These are phyloP conservation scores for Scedosporium minutisporum DNA, from an alignment of 2,329 filamentous ascomycete genomes.

Conservation along the genomic window DNA sequence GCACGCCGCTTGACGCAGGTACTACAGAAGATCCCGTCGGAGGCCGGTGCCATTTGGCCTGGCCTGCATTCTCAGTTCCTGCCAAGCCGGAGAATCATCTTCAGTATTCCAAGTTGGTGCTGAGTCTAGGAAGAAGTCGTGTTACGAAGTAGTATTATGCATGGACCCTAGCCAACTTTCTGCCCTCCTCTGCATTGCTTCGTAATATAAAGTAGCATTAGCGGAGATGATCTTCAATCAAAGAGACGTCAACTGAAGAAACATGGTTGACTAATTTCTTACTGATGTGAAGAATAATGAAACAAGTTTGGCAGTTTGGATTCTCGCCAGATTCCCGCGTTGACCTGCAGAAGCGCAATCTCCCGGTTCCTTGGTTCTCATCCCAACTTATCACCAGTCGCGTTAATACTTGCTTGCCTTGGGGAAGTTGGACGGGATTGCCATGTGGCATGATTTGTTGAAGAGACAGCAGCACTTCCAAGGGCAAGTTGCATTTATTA, in stretches of 20 bases:
- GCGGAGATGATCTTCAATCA: too few relatives aligned
- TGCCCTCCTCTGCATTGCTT: too few relatives aligned
- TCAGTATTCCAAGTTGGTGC: neutral
- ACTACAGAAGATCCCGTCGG: neutral
- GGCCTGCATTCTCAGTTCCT: neutral
- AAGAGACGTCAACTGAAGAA: too few relatives aligned
- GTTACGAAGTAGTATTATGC: too few relatives aligned
- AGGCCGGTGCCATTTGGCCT: neutral
- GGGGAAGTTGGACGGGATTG: too few relatives aligned
- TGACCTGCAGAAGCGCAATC: neutral
- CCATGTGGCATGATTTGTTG: too few relatives aligned
- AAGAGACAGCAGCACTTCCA: too few relatives aligned
- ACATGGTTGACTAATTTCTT: neutral
- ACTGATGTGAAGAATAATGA: neutral
- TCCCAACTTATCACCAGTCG: neutral
- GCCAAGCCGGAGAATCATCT: neutral
- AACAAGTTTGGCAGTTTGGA: neutral
- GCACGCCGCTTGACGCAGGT: neutral
- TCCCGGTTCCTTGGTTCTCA: neutral
- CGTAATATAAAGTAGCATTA: too few relatives aligned
- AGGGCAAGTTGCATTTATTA: too few relatives aligned
- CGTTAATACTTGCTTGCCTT: too few relatives aligned
- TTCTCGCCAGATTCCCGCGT: neutral
- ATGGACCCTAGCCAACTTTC: too few relatives aligned
- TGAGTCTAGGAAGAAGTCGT: neutral